These are phyloP conservation scores for Alternaria arbusti DNA, from an alignment of 2,329 filamentous ascomycete genomes.

Conservation along the genomic window DNA sequence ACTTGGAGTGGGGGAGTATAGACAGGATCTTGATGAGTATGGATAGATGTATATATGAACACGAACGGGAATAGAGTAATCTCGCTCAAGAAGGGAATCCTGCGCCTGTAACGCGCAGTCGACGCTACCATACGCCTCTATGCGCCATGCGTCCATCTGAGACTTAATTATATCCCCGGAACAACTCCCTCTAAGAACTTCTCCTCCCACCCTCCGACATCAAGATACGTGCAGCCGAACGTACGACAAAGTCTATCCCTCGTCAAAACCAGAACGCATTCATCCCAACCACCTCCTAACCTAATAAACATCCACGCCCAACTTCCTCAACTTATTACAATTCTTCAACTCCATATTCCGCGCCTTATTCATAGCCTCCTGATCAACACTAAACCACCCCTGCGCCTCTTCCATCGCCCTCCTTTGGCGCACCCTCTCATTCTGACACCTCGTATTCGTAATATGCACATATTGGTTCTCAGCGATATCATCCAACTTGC, in stretches of 20 bases:
- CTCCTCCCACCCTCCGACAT: not conserved
- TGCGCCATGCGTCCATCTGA: constrained; percentile 14
- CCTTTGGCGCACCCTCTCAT: constrained; percentile 70
- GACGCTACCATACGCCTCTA: constrained; percentile 1
- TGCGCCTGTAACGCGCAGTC: not conserved
- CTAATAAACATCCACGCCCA: constrained; percentile 40
- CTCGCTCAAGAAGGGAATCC: not conserved
- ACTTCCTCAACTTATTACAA: constrained; percentile 62
- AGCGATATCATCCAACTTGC: constrained; percentile 76
- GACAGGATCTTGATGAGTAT: not conserved
- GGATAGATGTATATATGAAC: not conserved
- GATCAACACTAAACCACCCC: constrained; percentile 86
- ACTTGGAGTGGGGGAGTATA: not conserved
- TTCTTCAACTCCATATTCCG: constrained; percentile 65
- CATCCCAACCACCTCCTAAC: not conserved
- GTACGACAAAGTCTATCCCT: not conserved
- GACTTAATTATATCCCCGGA: not conserved
- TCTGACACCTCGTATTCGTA: constrained; percentile 74
- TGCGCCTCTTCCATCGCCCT: constrained; percentile 77
- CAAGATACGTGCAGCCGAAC: not conserved
- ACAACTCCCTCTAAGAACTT: not conserved
- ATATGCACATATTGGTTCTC: constrained; percentile 74
- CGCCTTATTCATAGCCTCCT: constrained; percentile 78
- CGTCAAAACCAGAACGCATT: not conserved
- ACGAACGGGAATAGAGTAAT: not conserved